Evolutionary conservation across 352 stramenopile genomes (phyloP).

Genomic region (Globisporangium sylvaticum): DNA sequence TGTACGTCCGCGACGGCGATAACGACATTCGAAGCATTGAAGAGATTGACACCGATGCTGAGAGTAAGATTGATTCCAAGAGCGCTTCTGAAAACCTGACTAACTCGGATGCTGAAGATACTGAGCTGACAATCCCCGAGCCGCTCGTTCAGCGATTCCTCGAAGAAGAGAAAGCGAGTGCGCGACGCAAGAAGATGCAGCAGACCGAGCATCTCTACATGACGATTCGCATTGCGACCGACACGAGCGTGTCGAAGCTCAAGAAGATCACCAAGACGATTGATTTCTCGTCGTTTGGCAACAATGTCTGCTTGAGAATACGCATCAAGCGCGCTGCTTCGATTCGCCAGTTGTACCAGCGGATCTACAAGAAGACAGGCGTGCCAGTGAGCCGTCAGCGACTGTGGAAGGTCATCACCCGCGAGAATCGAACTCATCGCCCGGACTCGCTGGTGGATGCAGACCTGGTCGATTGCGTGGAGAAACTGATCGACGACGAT

Average conservation of each 20-base stretch:
- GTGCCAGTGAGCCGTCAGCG: constrained; percentile 62
- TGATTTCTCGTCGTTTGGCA: constrained; percentile 78
- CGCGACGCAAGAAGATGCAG: constrained; percentile 69
- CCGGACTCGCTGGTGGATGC: constrained; percentile 55
- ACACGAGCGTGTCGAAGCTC: constrained; percentile 58
- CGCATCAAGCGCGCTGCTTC: constrained; percentile 57
- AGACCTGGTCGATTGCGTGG: constrained; percentile 41
- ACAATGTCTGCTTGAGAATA: constrained; percentile 49
- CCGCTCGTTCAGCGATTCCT: constrained; percentile 64
- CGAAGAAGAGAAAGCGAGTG: constrained; percentile 68
- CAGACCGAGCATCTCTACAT: constrained; percentile 84
- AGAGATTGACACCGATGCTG: constrained; percentile 12
- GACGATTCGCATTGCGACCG: constrained; percentile 72
- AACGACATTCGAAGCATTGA: constrained; percentile 67
- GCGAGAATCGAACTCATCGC: constrained; percentile 78
- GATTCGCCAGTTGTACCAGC: constrained; percentile 64
- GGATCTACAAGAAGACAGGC: constrained; percentile 57
- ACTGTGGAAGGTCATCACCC: constrained; percentile 83
- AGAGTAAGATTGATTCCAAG: not conserved
- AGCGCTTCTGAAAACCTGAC: not conserved
- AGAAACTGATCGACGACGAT: constrained; percentile 73
- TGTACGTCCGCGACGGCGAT: constrained; percentile 76
- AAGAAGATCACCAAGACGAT: constrained; percentile 71
- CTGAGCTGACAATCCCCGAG: constrained; percentile 44
- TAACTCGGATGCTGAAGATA: not conserved